phyloP scores from a whole-genome alignment of 2,329 filamentous ascomycete genomes.

The Achaetomium macrosporum region DNA sequence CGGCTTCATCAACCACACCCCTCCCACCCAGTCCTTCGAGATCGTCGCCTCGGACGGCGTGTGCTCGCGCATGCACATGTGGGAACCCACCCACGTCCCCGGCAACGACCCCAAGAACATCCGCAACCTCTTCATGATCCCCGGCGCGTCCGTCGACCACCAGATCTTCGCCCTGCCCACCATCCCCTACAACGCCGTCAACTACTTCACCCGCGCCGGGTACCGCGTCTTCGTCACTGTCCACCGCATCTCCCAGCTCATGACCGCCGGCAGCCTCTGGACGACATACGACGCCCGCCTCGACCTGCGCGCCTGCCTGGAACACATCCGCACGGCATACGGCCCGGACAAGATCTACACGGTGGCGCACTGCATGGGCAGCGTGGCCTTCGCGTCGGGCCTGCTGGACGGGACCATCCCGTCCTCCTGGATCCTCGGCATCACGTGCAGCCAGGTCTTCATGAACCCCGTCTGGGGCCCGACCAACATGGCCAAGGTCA shows the following conservation, averaged over 20 bases:
- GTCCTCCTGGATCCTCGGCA: constrained; percentile 49
- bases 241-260: constrained; percentile 51
- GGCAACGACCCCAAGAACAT: constrained; percentile 28
- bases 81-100: constrained; percentile 43
- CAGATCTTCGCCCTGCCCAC: constrained; percentile 58
- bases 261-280: constrained; percentile 45
- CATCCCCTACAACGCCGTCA: constrained; percentile 56
- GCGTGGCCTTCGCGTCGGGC: constrained; percentile 52
- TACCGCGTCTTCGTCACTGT: constrained; percentile 55
- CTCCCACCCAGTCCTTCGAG: constrained; percentile 35
- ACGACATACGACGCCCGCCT: constrained; percentile 56
- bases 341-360: constrained; percentile 43
- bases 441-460: constrained; percentile 57
- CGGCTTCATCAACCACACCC: constrained; percentile 49
- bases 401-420: constrained; percentile 58
- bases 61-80: constrained; percentile 48
- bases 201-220: constrained; percentile 55
- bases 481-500: constrained; percentile 52
- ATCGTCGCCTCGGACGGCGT: constrained; percentile 49
- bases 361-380: constrained; percentile 59
- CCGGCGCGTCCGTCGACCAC: constrained; percentile 58
- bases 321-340: constrained; percentile 43
- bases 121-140: constrained; percentile 54
- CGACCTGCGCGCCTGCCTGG: constrained; percentile 51
- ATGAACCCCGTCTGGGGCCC: constrained; percentile 55